Conservation (phyloP, 1,284 basidiomycete genomes). For the Ceratorhiza oryzae-sativae region DNA sequence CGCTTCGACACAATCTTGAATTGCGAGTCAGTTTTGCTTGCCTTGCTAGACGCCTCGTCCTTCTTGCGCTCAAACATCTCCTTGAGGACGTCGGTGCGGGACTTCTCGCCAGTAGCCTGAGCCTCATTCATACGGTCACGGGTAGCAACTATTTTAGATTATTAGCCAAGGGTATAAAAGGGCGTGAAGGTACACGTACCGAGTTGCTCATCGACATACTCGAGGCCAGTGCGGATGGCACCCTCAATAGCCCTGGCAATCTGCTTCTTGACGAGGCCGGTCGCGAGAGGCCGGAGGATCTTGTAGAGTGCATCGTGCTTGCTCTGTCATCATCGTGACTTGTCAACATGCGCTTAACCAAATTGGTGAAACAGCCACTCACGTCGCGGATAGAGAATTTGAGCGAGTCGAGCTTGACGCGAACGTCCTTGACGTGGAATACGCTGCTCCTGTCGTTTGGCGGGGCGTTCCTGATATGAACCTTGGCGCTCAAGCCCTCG, state of each 20-base stretch:
- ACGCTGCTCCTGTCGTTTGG: conserved; percentile 60
- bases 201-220: conserved; percentile 87
- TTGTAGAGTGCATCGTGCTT: conserved; percentile 95
- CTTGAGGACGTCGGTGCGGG: conserved; percentile 68
- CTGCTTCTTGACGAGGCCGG: conserved; percentile 86
- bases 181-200: conserved; percentile 46
- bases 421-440: conserved; percentile 79
- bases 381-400: conserved; percentile 90
- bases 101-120: conserved; percentile 61
- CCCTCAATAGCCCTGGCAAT: conserved; percentile 83
- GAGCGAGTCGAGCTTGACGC: conserved; percentile 83
- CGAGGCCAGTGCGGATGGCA: conserved; percentile 80
- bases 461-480: conserved; percentile 66
- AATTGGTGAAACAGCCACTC: conserved; percentile 11
- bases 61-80: conserved; percentile 69
- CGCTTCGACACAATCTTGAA: conserved; percentile 78
- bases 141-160: conserved; percentile 54
- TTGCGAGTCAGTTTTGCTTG: conserved; percentile 50
- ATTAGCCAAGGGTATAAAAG: background rate
- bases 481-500: conserved; percentile 70
- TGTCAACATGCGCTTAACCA: background rate
- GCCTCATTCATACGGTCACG: conserved; percentile 77
- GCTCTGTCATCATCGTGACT: conserved; percentile 46
- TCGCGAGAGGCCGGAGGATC: conserved; percentile 76
- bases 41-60: conserved; percentile 53